Evolutionary conservation across 306 rosid genomes (phyloP).

Genomic region (Lablab purpureus): DNA sequence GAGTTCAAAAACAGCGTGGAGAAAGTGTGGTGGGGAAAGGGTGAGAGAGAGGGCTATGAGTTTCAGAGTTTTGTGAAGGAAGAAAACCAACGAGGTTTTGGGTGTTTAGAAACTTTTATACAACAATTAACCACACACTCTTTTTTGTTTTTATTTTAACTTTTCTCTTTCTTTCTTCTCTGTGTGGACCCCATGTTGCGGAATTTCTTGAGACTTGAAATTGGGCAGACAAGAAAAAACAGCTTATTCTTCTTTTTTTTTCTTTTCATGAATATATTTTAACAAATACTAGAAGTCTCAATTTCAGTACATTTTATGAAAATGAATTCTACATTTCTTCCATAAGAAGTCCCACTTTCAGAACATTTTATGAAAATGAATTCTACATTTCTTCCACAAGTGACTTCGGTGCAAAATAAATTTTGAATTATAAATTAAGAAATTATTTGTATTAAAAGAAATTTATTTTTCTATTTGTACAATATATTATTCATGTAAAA

Average conservation of each 20-base stretch:
- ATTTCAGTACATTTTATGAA: too few species aligned
- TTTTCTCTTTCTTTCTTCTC: not conserved
- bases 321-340: too few species aligned
- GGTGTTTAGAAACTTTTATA: not conserved
- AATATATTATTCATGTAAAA: too few species aligned
- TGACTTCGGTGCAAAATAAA: too few species aligned
- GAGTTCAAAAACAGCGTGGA: not conserved
- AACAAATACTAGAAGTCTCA: too few species aligned
- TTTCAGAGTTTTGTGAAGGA: not conserved
- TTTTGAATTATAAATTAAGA: too few species aligned
- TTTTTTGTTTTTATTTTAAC: not conserved
- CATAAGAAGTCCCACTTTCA: too few species aligned
- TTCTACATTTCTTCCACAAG: too few species aligned
- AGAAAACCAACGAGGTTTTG: not conserved
- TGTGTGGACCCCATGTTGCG: not conserved
- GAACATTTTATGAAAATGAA: too few species aligned
- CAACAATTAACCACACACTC: not conserved
- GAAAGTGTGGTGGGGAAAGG: conserved; percentile 19
- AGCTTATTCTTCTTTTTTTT: too few species aligned
- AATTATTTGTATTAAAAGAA: too few species aligned
- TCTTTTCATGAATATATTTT: not conserved
- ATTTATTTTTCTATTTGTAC: too few species aligned
- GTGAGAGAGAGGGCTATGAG: not conserved
- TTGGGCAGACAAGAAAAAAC: not conserved
- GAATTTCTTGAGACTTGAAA: not conserved